Evolutionary conservation across 2,329 filamentous ascomycete genomes (phyloP).

Genomic region (Colletotrichum sp.): DNA sequence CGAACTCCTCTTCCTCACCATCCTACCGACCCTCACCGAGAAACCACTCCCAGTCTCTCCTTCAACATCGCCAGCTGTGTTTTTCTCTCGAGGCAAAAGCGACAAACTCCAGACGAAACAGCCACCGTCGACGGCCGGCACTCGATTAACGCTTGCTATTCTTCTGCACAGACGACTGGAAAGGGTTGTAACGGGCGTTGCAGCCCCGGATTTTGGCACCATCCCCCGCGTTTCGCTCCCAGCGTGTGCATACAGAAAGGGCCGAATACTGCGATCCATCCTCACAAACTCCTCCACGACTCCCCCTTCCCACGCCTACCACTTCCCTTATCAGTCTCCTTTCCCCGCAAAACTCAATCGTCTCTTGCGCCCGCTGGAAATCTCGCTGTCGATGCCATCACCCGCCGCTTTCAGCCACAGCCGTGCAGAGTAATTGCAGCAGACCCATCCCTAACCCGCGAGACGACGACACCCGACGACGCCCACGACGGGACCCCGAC

Average conservation of each 20-base stretch:
- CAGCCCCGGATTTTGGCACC: constrained; percentile 22
- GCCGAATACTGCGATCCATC: constrained; percentile 22
- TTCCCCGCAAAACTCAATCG: constrained; percentile 23
- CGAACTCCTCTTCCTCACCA: not conserved
- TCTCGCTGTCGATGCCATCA: constrained; percentile 13
- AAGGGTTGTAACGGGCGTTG: constrained; percentile 15
- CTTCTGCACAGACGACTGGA: constrained; percentile 5
- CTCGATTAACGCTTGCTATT: not conserved
- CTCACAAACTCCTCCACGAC: constrained; percentile 9
- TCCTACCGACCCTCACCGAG: constrained; percentile 16
- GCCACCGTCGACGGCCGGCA: not conserved
- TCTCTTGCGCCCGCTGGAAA: not conserved
- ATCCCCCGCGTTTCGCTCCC: constrained; percentile 22
- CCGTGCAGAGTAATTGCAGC: not conserved
- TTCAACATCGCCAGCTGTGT: not conserved
- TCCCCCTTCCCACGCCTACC: not conserved
- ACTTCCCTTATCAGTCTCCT: constrained; percentile 2
- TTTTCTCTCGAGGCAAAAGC: not conserved
- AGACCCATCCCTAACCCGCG: not conserved
- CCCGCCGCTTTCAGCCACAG: not conserved
- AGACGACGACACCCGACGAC: not conserved
- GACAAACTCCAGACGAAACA: not conserved
- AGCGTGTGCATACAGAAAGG: constrained; percentile 20
- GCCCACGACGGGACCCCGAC: not conserved
- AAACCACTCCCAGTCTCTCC: not conserved